A percentile compares a stretch with the other conserved stretches of the same genome.
These are phyloP conservation scores for Eudorina sp. DNA, from an alignment of 139 green algal species.

Conservation along the genomic window DNA sequence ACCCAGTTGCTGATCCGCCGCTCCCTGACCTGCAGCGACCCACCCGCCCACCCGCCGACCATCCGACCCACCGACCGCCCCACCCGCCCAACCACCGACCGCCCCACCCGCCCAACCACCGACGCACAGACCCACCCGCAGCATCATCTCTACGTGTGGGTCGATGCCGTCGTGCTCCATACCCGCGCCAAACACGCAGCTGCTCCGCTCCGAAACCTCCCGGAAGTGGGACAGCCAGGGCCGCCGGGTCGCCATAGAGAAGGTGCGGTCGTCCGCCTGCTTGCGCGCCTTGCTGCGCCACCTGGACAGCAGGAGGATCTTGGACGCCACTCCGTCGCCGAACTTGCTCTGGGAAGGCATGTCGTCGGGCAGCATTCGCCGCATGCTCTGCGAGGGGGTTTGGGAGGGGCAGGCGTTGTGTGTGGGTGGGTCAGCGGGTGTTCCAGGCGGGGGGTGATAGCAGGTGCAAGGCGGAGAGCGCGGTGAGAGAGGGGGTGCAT, in stretches of 20 bases:
- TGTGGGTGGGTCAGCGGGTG: neutral
- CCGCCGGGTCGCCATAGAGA: neutral
- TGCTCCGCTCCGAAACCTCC: neutral
- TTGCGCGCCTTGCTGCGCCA: constrained; percentile 2
- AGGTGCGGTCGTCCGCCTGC: neutral
- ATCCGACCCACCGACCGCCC: too few relatives aligned
- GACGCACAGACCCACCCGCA: neutral
- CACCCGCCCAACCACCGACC: too few relatives aligned
- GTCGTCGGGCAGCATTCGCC: neutral
- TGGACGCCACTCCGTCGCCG: constrained; percentile 6
- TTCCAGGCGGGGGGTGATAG: neutral
- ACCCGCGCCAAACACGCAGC: neutral
- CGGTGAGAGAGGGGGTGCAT: neutral
- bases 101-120: neutral
- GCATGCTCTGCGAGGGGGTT: neutral
- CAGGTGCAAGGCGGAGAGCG: too few relatives aligned
- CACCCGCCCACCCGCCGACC: neutral
- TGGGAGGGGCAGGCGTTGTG: too few relatives aligned
- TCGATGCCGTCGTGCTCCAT: constrained; percentile 14
- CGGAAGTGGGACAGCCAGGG: neutral
- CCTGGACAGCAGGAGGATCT: constrained; percentile 16
- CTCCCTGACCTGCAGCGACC: neutral
- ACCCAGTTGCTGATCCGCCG: neutral
- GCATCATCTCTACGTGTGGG: neutral
- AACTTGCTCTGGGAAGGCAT: neutral